Evolutionary conservation across 2,329 filamentous ascomycete species (phyloP), one percentile per base, ranked within the genome.

Genomic region (Venturia nashicola): DNA sequence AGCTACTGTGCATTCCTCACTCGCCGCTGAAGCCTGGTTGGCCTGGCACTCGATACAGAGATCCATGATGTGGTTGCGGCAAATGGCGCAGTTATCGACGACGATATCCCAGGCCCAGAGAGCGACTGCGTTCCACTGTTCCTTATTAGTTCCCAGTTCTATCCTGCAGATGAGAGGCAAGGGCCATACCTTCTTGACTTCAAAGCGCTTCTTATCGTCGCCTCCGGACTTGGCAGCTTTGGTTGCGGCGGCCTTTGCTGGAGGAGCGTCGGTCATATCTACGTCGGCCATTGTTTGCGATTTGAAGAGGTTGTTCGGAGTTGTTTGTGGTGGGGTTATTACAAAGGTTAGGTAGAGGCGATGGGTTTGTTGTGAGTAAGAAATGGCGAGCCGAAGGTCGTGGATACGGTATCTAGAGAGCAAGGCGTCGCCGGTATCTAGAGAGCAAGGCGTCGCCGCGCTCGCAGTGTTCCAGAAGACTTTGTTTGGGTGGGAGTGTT

Each of bases 31-130:
- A 44, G 93, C 92, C 78, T 99, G 94, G 76, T 99, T 99, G 65
- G 94, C 94, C 79, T 99, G 94, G 74, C 94, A 99, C 75, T 99
- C 94, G 71, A 99, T 99, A 76, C 90, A 99, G 36, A 99, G 82
- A 76, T 99, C 94, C 94, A 99, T 99, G 77, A 99, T 99, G 76
- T 99, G 94, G 76, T 99, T 99, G 74, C 94, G 85, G 82, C 94
- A 99, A 74, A 99, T 99, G 71, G 94, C 94, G 75, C 94, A 99
- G 83, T 99, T 99, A 78, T 99, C 94, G 66, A 99, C 94, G 40
- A 97, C 92, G 65, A 99, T 99, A 74, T 99, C 94, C 94, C 94
- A 99, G 0, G 94, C 94, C 94, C 94, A 99, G 2, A 99, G 83
- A 48, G 94, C 92, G 61, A 99, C 94, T 0, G 94, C 94, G 71